phyloP scores from a whole-genome alignment of 2,329 filamentous ascomycete species.

The Diaporthe nobilis region DNA sequence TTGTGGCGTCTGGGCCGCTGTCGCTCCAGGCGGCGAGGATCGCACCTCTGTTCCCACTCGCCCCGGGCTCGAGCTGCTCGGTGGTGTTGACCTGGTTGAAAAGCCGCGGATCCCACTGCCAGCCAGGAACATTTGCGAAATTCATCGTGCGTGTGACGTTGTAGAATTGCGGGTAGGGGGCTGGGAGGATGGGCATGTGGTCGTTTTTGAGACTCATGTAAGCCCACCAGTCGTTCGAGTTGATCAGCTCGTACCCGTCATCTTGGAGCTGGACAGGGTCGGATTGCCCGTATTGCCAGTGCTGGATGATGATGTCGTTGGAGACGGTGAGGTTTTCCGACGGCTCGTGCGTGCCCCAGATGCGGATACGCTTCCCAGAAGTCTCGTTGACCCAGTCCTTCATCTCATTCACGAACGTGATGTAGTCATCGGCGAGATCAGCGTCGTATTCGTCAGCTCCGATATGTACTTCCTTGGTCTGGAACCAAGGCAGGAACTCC shows the following conservation, averaged over 20 bases:
- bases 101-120: slow-evolving; percentile 62
- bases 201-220: slow-evolving; percentile 70
- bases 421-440: slow-evolving; percentile 62
- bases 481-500: slow-evolving; percentile 68
- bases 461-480: slow-evolving; percentile 67
- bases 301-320: slow-evolving; percentile 58
- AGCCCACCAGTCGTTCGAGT: slow-evolving; percentile 66
- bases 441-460: slow-evolving; percentile 68
- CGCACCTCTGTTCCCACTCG: slow-evolving; percentile 51
- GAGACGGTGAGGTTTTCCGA: slow-evolving; percentile 55
- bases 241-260: slow-evolving; percentile 57
- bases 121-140: slow-evolving; percentile 57
- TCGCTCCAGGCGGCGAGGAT: slow-evolving; percentile 64
- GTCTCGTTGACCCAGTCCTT: slow-evolving; percentile 63
- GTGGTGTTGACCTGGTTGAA: slow-evolving; percentile 59
- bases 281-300: slow-evolving; percentile 64
- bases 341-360: slow-evolving; percentile 67
- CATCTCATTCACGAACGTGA: slow-evolving; percentile 60
- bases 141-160: slow-evolving; percentile 59
- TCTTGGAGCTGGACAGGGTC: slow-evolving; percentile 57
- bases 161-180: slow-evolving; percentile 62
- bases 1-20: slow-evolving; percentile 62
- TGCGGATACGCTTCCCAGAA: slow-evolving; percentile 60
- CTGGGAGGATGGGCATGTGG: slow-evolving; percentile 60
- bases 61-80: slow-evolving; percentile 50